Evolutionary conservation across 257 asterid genomes (phyloP).

Genomic region (Nicotiana sylvestris): DNA sequence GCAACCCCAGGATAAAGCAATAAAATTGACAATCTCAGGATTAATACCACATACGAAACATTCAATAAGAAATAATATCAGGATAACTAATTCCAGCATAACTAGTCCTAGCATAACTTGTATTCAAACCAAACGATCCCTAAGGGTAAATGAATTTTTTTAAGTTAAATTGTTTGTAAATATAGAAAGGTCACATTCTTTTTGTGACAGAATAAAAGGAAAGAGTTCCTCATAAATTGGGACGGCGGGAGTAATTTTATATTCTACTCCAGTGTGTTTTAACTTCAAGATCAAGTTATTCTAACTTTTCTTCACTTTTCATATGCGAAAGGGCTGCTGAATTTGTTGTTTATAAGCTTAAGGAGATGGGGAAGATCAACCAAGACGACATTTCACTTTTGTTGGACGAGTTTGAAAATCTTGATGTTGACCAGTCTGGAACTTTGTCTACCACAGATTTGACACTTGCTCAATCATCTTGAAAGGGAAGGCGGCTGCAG

Average conservation of each 20-base stretch:
- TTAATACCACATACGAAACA: too few relatives aligned
- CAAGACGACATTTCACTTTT: conserved; percentile 58
- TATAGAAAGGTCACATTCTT: too few relatives aligned
- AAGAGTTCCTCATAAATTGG: neutral
- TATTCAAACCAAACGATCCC: too few relatives aligned
- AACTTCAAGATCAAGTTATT: neutral
- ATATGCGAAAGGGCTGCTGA: conserved; percentile 61
- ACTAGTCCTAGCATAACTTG: too few relatives aligned
- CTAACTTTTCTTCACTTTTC: conserved; percentile 1
- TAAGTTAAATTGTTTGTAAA: too few relatives aligned
- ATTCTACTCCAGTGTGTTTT: neutral
- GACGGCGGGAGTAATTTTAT: neutral
- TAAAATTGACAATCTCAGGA: too few relatives aligned
- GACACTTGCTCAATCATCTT: conserved; percentile 56
- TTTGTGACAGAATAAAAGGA: neutral
- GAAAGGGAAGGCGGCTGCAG: neutral
- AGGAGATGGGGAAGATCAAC: conserved; percentile 89
- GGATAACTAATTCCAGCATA: too few relatives aligned
- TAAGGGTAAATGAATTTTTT: too few relatives aligned
- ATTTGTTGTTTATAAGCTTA: conserved; percentile 62
- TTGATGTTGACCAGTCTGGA: conserved; percentile 93
- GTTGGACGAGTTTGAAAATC: conserved; percentile 60
- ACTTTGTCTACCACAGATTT: conserved; percentile 62
- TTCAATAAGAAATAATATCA: too few relatives aligned
- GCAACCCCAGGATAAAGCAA: too few relatives aligned